Base-by-base conservation (phyloP, 1,139 yeast species). In the Yamadazyma jaroonii region DNA sequence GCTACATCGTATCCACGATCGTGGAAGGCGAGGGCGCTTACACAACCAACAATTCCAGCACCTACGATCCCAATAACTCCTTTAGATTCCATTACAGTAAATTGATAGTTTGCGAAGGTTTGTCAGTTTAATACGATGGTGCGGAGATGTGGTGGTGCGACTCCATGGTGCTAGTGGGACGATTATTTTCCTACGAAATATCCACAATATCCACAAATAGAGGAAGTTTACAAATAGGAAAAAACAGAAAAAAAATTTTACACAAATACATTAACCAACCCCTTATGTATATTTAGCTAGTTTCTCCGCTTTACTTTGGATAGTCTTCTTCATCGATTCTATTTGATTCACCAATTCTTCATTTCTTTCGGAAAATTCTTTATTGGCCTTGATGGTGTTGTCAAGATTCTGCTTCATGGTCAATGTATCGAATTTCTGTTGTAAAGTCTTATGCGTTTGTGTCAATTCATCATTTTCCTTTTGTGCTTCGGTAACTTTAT, bases 11-110 rank as follows among this genome's bases (percentile, higher is more conserved):
- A 84, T n/a, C 96, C 96, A 42, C 77, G 72, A 39, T 79, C 68
- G 3, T 82, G 78, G 34, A 90, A 72, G 0, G 92, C 95, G 17
- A 90, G 61, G 0, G 96, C 95, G 0, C 92, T 77, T n/a, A 88
- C 67, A 39, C 94, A 77, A 1, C 97, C 97, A 3, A 90, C 97
- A 3, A 87, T 76, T 0, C 97, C 97, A 1, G 95, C 96, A 1
- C 94, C 90, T 10, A 82, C 74, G 27, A 83, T 69, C 1, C 78
- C 85, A 9, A 80, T 57, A 7, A 4, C 55, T 53, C 30, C 15
- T 14, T 25, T 34, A 7, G 22, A 13, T 22, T 8, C n/a, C 31
- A 22, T 28, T 14, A n/a, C 32, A 14, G 29, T 27, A 27, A 27
- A 25, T 10, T 25, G 11, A n/a, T n/a, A 11, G 3, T 25, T 25